phyloP scores from a whole-genome alignment of 2,329 filamentous ascomycete species.

The Pochonia chlamydosporia region DNA sequence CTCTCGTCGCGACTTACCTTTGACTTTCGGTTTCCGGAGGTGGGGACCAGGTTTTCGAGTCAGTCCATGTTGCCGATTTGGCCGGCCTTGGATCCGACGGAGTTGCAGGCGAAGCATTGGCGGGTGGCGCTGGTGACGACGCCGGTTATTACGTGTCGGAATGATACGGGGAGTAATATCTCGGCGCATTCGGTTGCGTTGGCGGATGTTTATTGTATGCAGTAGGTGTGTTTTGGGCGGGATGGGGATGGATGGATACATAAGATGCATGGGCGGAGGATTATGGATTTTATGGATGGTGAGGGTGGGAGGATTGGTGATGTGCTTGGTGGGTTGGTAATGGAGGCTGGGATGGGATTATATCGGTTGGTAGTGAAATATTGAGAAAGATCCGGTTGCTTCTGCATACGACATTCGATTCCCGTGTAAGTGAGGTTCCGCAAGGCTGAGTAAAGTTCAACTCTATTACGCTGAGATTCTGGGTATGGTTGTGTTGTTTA shows the following conservation, averaged over 20 bases:
- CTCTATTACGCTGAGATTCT: too few species aligned
- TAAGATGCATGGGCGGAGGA: too few species aligned
- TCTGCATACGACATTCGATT: too few species aligned
- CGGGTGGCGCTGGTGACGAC: slow-evolving; percentile 49
- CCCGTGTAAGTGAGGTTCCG: too few species aligned
- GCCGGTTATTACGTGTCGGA: slow-evolving; percentile 47
- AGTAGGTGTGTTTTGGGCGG: too few species aligned
- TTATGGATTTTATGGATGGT: not conserved
- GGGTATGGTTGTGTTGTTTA: too few species aligned
- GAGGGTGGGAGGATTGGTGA: not conserved
- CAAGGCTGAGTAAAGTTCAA: too few species aligned
- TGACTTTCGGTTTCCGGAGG: slow-evolving; percentile 45
- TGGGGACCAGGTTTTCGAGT: slow-evolving; percentile 41
- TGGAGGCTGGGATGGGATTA: too few species aligned
- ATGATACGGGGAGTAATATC: slow-evolving; percentile 41
- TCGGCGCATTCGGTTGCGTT: slow-evolving; percentile 37
- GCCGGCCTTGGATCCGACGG: slow-evolving; percentile 30
- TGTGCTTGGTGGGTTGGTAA: too few species aligned
- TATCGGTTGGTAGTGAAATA: too few species aligned
- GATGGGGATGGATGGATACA: not conserved
- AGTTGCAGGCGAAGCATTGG: slow-evolving; percentile 44
- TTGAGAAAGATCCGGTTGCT: too few species aligned
- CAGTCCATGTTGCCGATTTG: slow-evolving; percentile 44
- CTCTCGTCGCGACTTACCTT: slow-evolving; percentile 38
- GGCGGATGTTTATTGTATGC: slow-evolving; percentile 45